These are phyloP conservation scores for Zoysia japonica DNA, from an alignment of 176 grass and related monocot genomes.

Conservation along the genomic window DNA sequence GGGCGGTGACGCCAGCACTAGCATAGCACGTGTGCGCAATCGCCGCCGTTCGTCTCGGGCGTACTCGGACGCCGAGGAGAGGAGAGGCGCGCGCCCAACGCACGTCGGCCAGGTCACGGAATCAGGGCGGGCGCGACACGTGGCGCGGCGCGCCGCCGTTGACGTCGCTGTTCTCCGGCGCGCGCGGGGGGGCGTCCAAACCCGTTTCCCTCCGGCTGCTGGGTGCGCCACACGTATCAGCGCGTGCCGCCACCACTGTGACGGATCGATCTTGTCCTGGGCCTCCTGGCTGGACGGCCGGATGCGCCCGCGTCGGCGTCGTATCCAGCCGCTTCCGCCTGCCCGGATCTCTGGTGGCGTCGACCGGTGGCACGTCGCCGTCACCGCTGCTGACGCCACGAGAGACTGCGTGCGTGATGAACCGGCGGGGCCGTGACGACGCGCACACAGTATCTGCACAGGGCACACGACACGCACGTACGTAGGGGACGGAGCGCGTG, in stretches of 20 bases:
- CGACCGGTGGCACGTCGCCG: not conserved
- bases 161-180: constrained; percentile 29
- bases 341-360: not conserved
- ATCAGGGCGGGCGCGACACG: constrained; percentile 6
- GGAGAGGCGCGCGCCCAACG: too few species aligned
- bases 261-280: not conserved
- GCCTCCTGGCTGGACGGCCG: not conserved
- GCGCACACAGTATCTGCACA: not conserved
- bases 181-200: constrained; percentile 27
- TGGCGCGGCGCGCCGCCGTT: constrained; percentile 30
- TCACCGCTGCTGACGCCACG: not conserved
- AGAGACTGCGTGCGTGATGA: not conserved
- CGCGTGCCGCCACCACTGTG: not conserved
- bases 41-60: not conserved
- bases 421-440: not conserved
- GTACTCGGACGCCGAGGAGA: too few species aligned
- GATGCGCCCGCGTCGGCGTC: not conserved
- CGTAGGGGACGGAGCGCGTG: too few species aligned
- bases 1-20: not conserved
- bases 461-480: not conserved
- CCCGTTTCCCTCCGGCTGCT: too few species aligned
- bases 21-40: not conserved
- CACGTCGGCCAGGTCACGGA: not conserved
- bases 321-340: not conserved
- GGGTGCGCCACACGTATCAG: not conserved